Base-by-base conservation (phyloP, 2,329 filamentous ascomycete genomes). In the Phaeosphaeria sp. region DNA sequence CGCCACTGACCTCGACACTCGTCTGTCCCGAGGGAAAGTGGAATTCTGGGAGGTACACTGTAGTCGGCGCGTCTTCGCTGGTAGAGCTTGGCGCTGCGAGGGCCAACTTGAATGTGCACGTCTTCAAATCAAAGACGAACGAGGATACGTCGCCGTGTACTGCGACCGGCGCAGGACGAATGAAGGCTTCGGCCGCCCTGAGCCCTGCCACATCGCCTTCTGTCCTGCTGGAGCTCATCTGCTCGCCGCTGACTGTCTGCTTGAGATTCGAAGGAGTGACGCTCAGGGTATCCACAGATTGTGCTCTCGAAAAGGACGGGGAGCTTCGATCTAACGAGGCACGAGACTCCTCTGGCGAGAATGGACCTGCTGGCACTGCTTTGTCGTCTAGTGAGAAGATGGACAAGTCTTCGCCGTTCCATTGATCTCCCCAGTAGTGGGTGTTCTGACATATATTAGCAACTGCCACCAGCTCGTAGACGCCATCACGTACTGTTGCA, bases 391-490 rank as follows among this genome's bases (percentile, higher is more conserved):
- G 68, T 0, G 92, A 97, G 73, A 88, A 90, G 54, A 99, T 95
- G 5, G 93, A 97, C 33, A 99, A 79, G 74, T 99, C 95, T 77
- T 99, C 95, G 47, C 95, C 95, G 66, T 99, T 99, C 95, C 95
- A 99, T 64, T 92, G 88, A 70, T 99, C 95, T 54, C 95, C 95
- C 79, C 91, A 89, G 71, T 89, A 83, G 73, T 99, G 95, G 60
- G 90, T 89, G 73, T 98, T 99, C 84, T 91, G 64, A 6, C 6
- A 3, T 2, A 41, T 60, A 55, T 78, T 61, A 62, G 66, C 46
- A 48, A 30, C 50, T 33, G n/a, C 48, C 17, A 13, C 13, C n/a
- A 33, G 9, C 1, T 30, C 9, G 17, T 15, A 15, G 10, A 7
- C 7, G 7, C 17, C 21, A 25, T 15, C 5, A 60, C 83, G 72